These are phyloP conservation scores for Solanum paucissectum DNA, from an alignment of 257 asterid species.

Conservation along the genomic window DNA sequence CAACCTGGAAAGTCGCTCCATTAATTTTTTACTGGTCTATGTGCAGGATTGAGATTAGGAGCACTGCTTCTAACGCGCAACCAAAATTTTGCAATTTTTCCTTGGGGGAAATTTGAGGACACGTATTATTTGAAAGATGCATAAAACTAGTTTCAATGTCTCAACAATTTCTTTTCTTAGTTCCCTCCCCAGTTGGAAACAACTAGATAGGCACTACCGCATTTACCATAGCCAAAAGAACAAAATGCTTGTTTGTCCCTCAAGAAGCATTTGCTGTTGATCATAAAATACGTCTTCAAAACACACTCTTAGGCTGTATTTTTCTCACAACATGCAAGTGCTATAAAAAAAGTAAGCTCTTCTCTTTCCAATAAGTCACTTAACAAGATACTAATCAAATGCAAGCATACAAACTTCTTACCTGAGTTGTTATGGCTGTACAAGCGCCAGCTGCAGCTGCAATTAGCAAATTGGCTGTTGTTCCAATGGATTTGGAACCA, in stretches of 20 bases:
- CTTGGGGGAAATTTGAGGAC: neutral
- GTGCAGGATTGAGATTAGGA: neutral
- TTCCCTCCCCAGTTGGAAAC: neutral
- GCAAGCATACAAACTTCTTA: neutral
- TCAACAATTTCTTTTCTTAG: neutral
- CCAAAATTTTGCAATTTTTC: neutral
- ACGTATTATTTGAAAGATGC: neutral
- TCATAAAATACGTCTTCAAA: neutral
- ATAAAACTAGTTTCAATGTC: neutral
- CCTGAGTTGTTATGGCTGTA: slow-evolving; percentile 32
- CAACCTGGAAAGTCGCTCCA: neutral
- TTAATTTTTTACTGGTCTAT: neutral
- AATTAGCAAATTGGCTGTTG: slow-evolving; percentile 30
- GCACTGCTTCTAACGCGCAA: neutral
- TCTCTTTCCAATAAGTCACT: neutral
- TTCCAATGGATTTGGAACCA: slow-evolving; percentile 36
- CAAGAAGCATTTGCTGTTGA: neutral
- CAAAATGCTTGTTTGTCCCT: neutral
- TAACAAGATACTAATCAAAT: neutral
- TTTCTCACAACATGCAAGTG: neutral
- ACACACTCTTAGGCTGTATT: neutral
- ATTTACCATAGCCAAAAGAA: neutral
- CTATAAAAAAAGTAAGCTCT: neutral
- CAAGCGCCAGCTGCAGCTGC: slow-evolving; percentile 47
- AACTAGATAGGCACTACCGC: neutral